These are phyloP conservation scores for Echria macrotheca DNA, from an alignment of 495 filamentous ascomycete genomes.

Conservation along the genomic window DNA sequence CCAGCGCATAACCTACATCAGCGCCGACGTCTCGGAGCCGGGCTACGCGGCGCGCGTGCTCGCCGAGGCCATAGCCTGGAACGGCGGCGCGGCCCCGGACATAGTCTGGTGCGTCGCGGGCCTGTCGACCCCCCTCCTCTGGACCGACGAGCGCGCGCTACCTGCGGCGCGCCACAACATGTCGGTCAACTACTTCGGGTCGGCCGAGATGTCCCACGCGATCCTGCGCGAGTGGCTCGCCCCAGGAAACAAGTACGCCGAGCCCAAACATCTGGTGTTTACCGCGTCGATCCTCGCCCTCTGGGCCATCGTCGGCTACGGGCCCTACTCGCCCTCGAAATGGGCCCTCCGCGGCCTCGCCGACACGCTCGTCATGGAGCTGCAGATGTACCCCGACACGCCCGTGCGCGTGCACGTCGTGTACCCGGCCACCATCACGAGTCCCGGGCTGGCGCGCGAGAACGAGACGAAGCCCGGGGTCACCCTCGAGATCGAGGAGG, in stretches of 20 bases:
- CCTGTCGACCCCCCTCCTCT: slow-evolving; percentile 67
- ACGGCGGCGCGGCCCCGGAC: slow-evolving; percentile 65
- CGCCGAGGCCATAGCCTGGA: slow-evolving; percentile 76
- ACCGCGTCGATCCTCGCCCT: slow-evolving; percentile 75
- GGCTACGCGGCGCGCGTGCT: slow-evolving; percentile 64
- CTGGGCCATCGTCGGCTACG: slow-evolving; percentile 75
- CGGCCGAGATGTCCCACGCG: slow-evolving; percentile 78
- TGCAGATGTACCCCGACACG: slow-evolving; percentile 68
- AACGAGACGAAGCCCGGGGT: slow-evolving; percentile 74
- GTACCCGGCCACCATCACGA: slow-evolving; percentile 76
- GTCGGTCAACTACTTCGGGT: slow-evolving; percentile 87
- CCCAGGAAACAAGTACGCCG: slow-evolving; percentile 18
- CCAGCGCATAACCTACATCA: slow-evolving; percentile 80
- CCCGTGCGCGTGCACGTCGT: slow-evolving; percentile 74
- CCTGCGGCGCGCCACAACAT: slow-evolving; percentile 68
- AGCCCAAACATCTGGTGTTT: slow-evolving; percentile 76
- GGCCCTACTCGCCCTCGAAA: slow-evolving; percentile 79
- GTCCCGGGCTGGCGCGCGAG: slow-evolving; percentile 71
- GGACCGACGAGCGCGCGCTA: slow-evolving; percentile 61
- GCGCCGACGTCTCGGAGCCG: slow-evolving; percentile 70
- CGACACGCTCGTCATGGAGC: slow-evolving; percentile 77
- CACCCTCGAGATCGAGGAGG: slow-evolving; percentile 75
- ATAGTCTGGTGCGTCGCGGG: slow-evolving; percentile 92
- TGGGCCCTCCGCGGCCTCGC: slow-evolving; percentile 76
- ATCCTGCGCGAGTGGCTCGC: slow-evolving; percentile 55